phyloP scores from a whole-genome alignment of 768 basidiomycete genomes.

The Cyclocybe aegerita region DNA sequence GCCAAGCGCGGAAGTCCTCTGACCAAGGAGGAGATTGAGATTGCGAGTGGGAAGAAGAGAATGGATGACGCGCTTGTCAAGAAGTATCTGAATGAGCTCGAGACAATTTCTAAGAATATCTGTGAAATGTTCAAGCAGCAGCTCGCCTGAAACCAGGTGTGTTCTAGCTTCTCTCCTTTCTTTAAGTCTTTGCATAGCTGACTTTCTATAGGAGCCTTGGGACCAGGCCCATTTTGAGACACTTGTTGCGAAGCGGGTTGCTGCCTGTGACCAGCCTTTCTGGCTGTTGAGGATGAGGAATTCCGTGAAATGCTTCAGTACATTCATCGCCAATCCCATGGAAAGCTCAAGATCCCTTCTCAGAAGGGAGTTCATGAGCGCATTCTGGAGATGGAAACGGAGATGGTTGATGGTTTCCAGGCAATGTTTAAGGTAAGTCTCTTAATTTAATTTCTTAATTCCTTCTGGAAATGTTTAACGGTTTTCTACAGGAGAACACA shows the following conservation, averaged over 20 bases:
- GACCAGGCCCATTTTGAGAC: conserved; percentile 16
- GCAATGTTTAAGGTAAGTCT: conserved; percentile 14
- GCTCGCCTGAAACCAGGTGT: not conserved
- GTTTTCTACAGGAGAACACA: conserved; percentile 2
- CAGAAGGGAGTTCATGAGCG: no score
- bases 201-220: conserved; percentile 11
- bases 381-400: conserved; percentile 3
- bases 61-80: not conserved
- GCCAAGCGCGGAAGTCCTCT: not conserved
- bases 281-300: conserved; percentile 13
- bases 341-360: not conserved
- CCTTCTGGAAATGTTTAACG: no score
- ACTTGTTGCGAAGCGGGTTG: conserved; percentile 16
- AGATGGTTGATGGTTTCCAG: conserved; percentile 7
- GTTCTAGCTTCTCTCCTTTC: no score
- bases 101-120: not conserved
- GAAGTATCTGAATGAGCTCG: not conserved
- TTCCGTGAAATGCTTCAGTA: not conserved
- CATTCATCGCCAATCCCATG: no score
- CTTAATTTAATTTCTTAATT: not conserved
- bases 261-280: conserved; percentile 16
- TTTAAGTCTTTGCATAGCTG: no score
- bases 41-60: conserved; percentile 1
- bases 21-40: not conserved
- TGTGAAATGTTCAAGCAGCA: not conserved